Evolutionary conservation across 2,329 filamentous ascomycete species (phyloP), one percentile per base, ranked within the genome.

Genomic region (Xylariaceae sp.): DNA sequence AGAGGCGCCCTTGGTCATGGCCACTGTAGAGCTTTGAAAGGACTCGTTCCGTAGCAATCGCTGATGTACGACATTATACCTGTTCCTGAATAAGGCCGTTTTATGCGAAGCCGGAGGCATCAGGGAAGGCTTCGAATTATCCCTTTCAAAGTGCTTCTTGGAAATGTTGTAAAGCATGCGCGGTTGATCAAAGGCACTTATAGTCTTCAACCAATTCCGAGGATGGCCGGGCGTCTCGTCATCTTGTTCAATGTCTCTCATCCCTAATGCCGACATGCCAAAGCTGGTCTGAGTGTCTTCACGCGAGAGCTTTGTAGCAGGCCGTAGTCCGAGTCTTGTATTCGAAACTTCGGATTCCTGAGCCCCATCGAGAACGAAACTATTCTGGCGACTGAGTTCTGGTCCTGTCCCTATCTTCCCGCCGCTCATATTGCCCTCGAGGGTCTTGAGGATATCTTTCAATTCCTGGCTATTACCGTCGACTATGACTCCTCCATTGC

Each of bases 41-140:
- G 90, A 87, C 73, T 97, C 92, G 71, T 97, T 97, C 53, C 94
- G 88, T 47, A 97, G 82, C 15, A 97, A 83, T 15, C 94, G 87
- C 73, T 97, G 93, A 72, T 97, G 89, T 54, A 97, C 88, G 57
- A 97, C 83, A 68, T 96, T 89, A 73, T 95, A 97, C 63, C 92
- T 84, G 72, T 97, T 92, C 65, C 92, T 85, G 75, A 97, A 97
- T 50, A 94, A 78, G 2, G 85, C 80, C 1, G 91, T 96, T 73
- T 96, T 96, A 70, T 92, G 88, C 4, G 86, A 84, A 13, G 91
- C 86, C 7, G 84, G 78, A 0, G 95, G 91, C 63, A 99, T 79
- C 47, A 93, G 72, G 1, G 88, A 88, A 11, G 89, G 83, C 64
- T 85, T 85, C 10, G 81, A 79, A 3, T 80, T 78, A 55, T 87